Percentiles rank a stretch among this genome's conserved stretches.
Evolutionary conservation across 2,329 filamentous ascomycete genomes (phyloP).

Genomic region (Simplicillium aogashimaense): DNA sequence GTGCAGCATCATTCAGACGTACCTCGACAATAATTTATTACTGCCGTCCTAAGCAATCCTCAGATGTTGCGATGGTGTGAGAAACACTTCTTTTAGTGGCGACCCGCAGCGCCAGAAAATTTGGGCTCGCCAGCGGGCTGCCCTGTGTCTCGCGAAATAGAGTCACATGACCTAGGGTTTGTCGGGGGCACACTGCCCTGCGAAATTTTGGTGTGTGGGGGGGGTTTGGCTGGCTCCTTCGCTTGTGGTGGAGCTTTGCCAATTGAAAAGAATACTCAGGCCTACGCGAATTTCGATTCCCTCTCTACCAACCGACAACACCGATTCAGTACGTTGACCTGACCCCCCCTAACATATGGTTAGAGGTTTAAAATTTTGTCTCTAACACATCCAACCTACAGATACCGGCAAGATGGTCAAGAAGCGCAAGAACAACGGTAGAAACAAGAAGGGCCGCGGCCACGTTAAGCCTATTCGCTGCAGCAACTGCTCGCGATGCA

Average conservation of each 20-base stretch:
- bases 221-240: slow-evolving; percentile 1
- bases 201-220: slow-evolving; percentile 6
- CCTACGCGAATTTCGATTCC: background rate
- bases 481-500: slow-evolving; percentile 70
- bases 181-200: slow-evolving; percentile 10
- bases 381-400: slow-evolving; percentile 21
- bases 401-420: slow-evolving; percentile 59
- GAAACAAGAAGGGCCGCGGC: slow-evolving; percentile 99
- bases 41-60: slow-evolving; percentile 56
- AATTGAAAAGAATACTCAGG: slow-evolving; percentile 3
- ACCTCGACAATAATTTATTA: slow-evolving; percentile 49
- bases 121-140: slow-evolving; percentile 2
- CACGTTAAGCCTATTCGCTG: slow-evolving; percentile 97
- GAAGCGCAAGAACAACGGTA: slow-evolving; percentile 73
- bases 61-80: slow-evolving; percentile 35
- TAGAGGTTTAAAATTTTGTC: slow-evolving; percentile 6
- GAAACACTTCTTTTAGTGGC: slow-evolving; percentile 16
- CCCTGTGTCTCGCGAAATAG: slow-evolving; percentile 6
- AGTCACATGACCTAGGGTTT: slow-evolving; percentile 21
- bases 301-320: background rate
- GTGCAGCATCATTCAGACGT: slow-evolving; percentile 44
- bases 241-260: background rate
- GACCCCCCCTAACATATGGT: background rate
- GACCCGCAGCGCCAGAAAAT: slow-evolving; percentile 10
- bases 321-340: background rate